Evolutionary conservation across 345 rosid genomes (phyloP).

Genomic region (Mangifera indica): DNA sequence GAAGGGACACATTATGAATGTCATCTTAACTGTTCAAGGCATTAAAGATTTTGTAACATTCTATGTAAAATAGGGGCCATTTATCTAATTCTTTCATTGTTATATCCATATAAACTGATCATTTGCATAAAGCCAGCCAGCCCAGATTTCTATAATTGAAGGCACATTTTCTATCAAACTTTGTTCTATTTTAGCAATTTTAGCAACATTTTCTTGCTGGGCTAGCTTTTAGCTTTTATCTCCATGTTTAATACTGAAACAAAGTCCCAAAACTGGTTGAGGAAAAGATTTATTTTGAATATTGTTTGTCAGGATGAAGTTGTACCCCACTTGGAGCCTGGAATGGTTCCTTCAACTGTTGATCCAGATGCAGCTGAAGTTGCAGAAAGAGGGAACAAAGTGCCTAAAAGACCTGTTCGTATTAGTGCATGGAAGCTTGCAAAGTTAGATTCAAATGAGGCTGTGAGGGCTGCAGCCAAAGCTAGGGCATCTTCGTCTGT

Average conservation of each 20-base stretch:
- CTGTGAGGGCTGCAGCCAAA: constrained; percentile 87
- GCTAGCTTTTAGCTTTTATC: not conserved
- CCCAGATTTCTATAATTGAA: not conserved
- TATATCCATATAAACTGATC: not conserved
- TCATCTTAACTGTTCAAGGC: not conserved
- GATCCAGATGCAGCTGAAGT: constrained; percentile 88
- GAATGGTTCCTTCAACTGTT: constrained; percentile 91
- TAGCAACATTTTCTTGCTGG: not conserved
- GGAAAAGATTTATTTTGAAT: constrained; percentile 1
- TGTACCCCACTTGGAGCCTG: constrained; percentile 88
- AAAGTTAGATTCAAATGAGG: constrained; percentile 76
- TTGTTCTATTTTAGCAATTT: not conserved
- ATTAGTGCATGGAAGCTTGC: constrained; percentile 94
- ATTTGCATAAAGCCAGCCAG: not conserved
- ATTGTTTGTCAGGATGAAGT: constrained; percentile 78
- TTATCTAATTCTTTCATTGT: too few relatives aligned
- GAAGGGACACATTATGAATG: not conserved
- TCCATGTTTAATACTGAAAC: not conserved
- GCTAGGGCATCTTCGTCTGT: constrained; percentile 98
- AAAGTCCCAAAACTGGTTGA: not conserved
- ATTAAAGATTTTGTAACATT: not conserved
- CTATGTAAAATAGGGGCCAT: too few relatives aligned
- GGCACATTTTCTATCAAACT: not conserved
- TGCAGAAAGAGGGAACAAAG: constrained; percentile 63
- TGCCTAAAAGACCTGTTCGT: constrained; percentile 69